Evolutionary conservation across 2,329 filamentous ascomycete species (phyloP), one percentile per base, ranked within the genome.

Genomic region (Aspergillus persii): DNA sequence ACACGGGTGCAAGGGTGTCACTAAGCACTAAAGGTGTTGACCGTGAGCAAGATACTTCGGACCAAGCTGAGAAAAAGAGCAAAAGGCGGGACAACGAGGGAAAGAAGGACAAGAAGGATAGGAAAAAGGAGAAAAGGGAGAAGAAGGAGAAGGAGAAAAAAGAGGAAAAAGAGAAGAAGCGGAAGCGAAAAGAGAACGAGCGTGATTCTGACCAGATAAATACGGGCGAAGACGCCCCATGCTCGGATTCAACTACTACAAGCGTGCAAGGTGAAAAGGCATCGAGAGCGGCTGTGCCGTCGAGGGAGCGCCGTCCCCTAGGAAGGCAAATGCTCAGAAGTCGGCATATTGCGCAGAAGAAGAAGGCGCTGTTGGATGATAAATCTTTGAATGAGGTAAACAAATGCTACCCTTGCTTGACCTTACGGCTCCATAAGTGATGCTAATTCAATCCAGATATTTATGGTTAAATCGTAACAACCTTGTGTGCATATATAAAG

Each of bases 311-410:
- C 47, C 69, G 66, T 39, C 76, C 76, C 23, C 80, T 83, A 29
- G 86, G 83, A 52, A 84, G 92, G 63, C 90, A 93, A 72, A 84
- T 89, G 56, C 86, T 93, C 50, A 83, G 94, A 63, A 87, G 90
- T 66, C 84, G 91, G 61, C 91, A 93, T 75, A 96, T 98, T 69
- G 89, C 89, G 58, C 91, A 95, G 68, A 98, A 98, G 81, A 88
- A 87, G 68, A 86, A 89, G 79, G 92, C 93, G 2, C 84, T 92
- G 59, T 84, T 92, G 79, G 90, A 97, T 74, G 84, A 88, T 52
- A 87, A 89, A 70, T 91, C 92, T 12, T 77, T 98, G 70, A 94
- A 93, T 74, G 92, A 97, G 86, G 90, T 93, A 78, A 74, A 80
- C 57, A 30, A 46, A 41, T n/a, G 23, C 27, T 36, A 29, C n/a